Conservation (phyloP, 2,329 filamentous ascomycete genomes). For the Fusarium albidum region DNA sequence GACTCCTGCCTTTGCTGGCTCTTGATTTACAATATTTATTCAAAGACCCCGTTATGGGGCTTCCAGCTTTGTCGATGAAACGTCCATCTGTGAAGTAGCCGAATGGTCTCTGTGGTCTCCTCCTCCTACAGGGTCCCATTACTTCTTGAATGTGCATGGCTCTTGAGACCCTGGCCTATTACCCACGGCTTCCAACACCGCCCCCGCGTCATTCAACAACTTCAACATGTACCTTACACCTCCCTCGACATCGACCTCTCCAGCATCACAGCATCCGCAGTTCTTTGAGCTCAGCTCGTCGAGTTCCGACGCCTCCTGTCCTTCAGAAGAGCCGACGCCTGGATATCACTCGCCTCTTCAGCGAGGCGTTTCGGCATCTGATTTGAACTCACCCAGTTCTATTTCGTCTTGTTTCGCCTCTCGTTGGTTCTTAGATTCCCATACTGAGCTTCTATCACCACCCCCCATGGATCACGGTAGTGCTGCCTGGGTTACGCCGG, state of each 20-base stretch:
- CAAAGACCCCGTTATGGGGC: conserved; percentile 31
- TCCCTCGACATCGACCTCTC: conserved; percentile 54
- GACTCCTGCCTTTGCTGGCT: conserved; percentile 22
- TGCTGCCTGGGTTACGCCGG: conserved; percentile 52
- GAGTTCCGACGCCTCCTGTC: conserved; percentile 44
- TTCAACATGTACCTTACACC: conserved; percentile 60
- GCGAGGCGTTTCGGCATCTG: conserved; percentile 51
- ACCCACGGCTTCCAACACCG: conserved; percentile 37
- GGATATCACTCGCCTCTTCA: conserved; percentile 57
- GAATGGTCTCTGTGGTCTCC: conserved; percentile 21
- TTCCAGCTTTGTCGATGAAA: conserved; percentile 35
- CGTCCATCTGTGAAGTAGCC: conserved; percentile 29
- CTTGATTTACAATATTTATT: conserved; percentile 33
- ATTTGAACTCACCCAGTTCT: conserved; percentile 49
- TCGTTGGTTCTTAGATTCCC: conserved; percentile 40
- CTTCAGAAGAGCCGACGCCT: conserved; percentile 48
- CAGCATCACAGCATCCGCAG: conserved; percentile 46
- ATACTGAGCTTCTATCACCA: conserved; percentile 29
- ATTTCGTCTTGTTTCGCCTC: conserved; percentile 50
- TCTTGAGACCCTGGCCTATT: conserved; percentile 36
- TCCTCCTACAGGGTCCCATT: conserved; percentile 13
- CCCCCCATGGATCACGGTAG: conserved; percentile 50
- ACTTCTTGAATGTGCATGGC: conserved; percentile 33
- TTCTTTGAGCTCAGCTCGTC: conserved; percentile 35
- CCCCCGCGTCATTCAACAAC: conserved; percentile 37